Base-by-base conservation (phyloP, 1,284 basidiomycete species). In the Mrakiaceae sp. region DNA sequence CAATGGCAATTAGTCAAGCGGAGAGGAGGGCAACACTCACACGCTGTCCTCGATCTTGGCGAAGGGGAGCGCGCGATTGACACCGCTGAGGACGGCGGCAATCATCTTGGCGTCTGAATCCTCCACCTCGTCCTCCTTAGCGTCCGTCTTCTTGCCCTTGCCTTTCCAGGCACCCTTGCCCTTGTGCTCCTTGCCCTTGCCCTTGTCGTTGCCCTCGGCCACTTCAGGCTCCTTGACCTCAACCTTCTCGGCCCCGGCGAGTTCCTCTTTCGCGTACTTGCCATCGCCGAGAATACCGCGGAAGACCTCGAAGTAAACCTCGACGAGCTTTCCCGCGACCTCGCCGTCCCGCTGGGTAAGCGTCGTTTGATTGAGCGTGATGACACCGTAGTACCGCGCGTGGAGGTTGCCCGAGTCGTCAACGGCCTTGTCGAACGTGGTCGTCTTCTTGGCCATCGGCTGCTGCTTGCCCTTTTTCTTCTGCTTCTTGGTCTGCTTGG, bases 281-380 rank as follows among this genome's bases (percentile, higher is more conserved):
- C 71, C 70, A 27, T 85, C 81, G 0, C 88, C 86, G 1, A 96
- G 81, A 10, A 95, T 79, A 72, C 92, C 91, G 70, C 87, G 81
- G 78, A 99, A 99, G 71, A 98, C 82, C 78, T 94, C 88, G 73
- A 98, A 99, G 78, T 98, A 98, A 9, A 95, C 81, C 67, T 92
- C 86, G 47, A 98, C 85, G 62, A 98, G 80, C 67, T 85, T 82
- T 60, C 86, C 80, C n/a, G 93, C 89, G 6, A 94, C 88, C 0
- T 83, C 82, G 9, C 84, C 80, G 71, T 94, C 90, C 58, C 79
- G 79, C 5, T 82, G 80, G 0, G 85, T 84, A 48, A 98, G 81
- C 60, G 92, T 85, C 67, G 95, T 87, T 77, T 98, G 95, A 75
- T 98, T 98, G 70, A 97, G 84, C 2, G 93, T 96, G 70, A 97